phyloP scores from a whole-genome alignment of 208 protist species.

The Trypanosoma grayi region DNA sequence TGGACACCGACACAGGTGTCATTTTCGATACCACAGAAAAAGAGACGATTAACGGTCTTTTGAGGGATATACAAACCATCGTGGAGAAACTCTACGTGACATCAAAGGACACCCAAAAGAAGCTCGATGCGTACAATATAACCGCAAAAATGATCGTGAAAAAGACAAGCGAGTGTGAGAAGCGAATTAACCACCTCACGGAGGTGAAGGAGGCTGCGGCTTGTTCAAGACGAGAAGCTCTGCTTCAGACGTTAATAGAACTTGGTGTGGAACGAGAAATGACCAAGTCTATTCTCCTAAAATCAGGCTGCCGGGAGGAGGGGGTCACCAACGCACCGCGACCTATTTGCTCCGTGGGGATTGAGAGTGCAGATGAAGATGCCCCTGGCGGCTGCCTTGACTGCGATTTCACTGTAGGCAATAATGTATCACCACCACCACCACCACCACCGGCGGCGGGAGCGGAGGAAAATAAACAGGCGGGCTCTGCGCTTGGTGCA shows the following conservation, averaged over 20 bases:
- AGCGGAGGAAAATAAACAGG: too few relatives aligned
- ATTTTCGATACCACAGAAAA: constrained; percentile 2
- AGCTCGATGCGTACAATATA: constrained; percentile 6
- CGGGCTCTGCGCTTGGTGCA: not conserved
- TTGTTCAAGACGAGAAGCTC: constrained; percentile 1
- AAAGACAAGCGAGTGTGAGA: not conserved
- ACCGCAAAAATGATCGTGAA: not conserved
- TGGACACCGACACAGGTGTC: not conserved
- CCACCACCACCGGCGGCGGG: not conserved
- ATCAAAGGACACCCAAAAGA: not conserved
- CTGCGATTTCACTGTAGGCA: not conserved
- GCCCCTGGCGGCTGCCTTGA: not conserved
- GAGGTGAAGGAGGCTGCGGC: not conserved
- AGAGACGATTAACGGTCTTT: not conserved
- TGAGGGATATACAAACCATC: not conserved
- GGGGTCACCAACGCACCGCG: not conserved
- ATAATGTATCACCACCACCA: not conserved
- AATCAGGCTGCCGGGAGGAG: not conserved
- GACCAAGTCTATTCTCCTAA: constrained; percentile 12
- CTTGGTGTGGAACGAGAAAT: constrained; percentile 7
- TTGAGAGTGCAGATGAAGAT: too few relatives aligned
- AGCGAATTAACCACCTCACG: constrained; percentile 4
- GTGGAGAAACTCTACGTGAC: constrained; percentile 1
- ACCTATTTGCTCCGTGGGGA: too few relatives aligned
- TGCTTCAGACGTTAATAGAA: not conserved